Conservation (phyloP, 2,329 filamentous ascomycete genomes). For the Teratosphaeriaceae sp. region DNA sequence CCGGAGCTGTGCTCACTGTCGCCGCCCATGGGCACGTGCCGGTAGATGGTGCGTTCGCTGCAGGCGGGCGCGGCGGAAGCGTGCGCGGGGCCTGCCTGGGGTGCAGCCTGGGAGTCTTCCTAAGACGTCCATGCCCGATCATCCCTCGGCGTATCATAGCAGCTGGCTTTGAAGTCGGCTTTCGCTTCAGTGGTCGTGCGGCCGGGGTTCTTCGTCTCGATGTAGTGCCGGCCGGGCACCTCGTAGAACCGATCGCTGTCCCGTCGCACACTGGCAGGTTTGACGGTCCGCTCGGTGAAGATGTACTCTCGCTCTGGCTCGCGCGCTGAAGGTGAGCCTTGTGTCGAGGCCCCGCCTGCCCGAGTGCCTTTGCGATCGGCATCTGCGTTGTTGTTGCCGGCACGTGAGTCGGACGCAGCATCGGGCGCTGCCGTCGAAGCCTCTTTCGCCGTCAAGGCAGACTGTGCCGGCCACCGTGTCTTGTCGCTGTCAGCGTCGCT, state of each 20-base stretch:
- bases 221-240: background rate
- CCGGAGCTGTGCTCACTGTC: slow-evolving; percentile 14
- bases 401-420: background rate
- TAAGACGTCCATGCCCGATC: too few species aligned
- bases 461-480: background rate
- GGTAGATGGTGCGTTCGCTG: background rate
- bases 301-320: slow-evolving; percentile 6
- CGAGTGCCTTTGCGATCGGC: background rate
- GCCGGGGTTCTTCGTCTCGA: background rate
- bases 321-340: background rate
- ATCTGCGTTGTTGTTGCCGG: background rate
- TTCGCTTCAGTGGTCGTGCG: background rate
- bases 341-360: background rate
- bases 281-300: slow-evolving; percentile 10
- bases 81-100: background rate
- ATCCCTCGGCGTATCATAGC: too few species aligned
- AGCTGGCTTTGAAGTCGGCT: background rate
- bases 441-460: background rate
- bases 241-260: background rate
- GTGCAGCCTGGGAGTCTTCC: background rate
- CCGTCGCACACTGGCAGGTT: slow-evolving; percentile 2
- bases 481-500: slow-evolving; percentile 1
- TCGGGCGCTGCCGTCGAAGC: background rate
- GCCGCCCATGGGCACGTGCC: background rate
- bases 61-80: background rate